These are phyloP conservation scores for Suhomyces kunorum DNA, from an alignment of 1,139 yeast genomes.

Conservation along the genomic window DNA sequence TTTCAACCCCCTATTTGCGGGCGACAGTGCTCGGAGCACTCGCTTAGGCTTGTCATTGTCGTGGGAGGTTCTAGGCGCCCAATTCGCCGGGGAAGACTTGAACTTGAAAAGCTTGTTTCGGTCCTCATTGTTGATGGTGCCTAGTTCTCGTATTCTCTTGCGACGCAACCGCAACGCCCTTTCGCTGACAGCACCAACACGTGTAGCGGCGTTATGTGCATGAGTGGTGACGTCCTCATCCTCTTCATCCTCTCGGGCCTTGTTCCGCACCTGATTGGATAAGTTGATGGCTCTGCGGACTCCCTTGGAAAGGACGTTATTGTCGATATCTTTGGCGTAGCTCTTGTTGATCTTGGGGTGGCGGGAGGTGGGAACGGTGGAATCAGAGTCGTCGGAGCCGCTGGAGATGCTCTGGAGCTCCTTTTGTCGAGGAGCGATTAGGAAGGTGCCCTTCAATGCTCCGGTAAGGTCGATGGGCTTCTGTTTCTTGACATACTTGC, in stretches of 20 bases:
- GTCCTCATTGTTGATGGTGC: conserved; percentile 5
- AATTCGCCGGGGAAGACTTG: conserved; percentile 1
- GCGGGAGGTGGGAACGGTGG: conserved; percentile 10
- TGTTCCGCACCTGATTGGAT: conserved; percentile 11
- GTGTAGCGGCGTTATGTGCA: background rate
- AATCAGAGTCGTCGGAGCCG: conserved; percentile 5
- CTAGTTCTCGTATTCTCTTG: conserved; percentile 8
- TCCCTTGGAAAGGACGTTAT: conserved; percentile 17
- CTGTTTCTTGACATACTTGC: conserved; percentile 14
- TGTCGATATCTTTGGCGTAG: conserved; percentile 18
- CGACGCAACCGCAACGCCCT: conserved; percentile 4
- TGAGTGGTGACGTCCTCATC: conserved; percentile 3
- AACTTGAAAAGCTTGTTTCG: conserved; percentile 5
- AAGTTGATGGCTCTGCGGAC: conserved; percentile 16
- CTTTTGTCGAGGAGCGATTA: conserved; percentile 14
- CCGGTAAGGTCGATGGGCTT: conserved; percentile 14
- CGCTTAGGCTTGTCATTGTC: background rate
- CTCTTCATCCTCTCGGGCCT: conserved; percentile 4
- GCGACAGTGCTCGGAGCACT: background rate
- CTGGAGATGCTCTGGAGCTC: conserved; percentile 13
- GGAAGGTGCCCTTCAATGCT: conserved; percentile 17
- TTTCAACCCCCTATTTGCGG: background rate
- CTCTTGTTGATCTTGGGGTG: conserved; percentile 16
- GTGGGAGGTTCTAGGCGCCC: background rate
- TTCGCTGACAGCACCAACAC: background rate